Conservation (phyloP, 2,329 filamentous ascomycete species). For the Elsinoe batatas region DNA sequence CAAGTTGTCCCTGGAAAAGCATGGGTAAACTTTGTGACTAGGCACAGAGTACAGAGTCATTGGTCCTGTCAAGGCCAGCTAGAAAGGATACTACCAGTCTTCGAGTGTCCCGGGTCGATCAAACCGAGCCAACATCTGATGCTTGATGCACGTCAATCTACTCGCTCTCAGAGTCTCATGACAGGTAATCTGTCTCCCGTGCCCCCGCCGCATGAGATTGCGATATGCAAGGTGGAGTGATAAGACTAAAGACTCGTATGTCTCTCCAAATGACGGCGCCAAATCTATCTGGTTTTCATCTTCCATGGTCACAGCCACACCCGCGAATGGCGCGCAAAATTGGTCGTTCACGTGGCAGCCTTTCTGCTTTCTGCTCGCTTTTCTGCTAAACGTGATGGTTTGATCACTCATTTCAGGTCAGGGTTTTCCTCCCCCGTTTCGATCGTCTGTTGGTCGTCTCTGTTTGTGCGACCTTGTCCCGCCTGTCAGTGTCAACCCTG, state of each 20-base stretch:
- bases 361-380: neutral
- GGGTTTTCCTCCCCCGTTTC: neutral
- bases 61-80: neutral
- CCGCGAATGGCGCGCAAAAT: neutral
- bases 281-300: neutral
- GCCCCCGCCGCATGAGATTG: neutral
- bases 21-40: neutral
- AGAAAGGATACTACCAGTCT: neutral
- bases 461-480: neutral
- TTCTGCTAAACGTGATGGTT: neutral
- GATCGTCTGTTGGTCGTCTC: neutral
- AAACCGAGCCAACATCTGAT: slow-evolving; percentile 3
- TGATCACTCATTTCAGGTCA: neutral
- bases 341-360: neutral
- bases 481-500: neutral
- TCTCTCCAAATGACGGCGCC: neutral
- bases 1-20: neutral
- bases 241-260: neutral
- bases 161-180: neutral
- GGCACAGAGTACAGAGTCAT: neutral
- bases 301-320: slow-evolving; percentile 6
- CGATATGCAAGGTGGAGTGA: neutral
- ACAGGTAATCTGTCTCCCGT: slow-evolving; percentile 1
- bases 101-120: slow-evolving; percentile 6
- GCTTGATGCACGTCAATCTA: slow-evolving; percentile 11